A percentile compares a stretch with the other conserved stretches of the same genome.
Conservation (phyloP, 106 monocot species). For the Apostasia ramifera region DNA sequence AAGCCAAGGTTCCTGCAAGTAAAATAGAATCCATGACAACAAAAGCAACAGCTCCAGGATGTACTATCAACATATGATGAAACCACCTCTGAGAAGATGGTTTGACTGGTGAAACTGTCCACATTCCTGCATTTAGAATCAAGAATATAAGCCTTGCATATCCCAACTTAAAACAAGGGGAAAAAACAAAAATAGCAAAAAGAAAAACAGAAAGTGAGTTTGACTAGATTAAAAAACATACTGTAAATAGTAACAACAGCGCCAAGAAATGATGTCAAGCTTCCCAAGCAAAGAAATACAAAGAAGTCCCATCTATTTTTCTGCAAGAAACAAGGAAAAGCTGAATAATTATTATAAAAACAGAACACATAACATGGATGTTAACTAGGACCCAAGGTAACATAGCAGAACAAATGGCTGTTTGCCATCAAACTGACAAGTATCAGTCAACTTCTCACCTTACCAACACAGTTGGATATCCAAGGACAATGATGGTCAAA, state of each 20-base stretch:
- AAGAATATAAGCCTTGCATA: not conserved
- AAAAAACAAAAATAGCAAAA: not conserved
- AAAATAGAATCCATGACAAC: conserved; percentile 47
- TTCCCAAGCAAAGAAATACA: conserved; percentile 63
- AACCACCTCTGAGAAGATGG: conserved; percentile 52
- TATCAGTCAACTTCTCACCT: conserved; percentile 44
- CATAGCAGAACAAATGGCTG: not conserved
- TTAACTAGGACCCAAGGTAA: not conserved
- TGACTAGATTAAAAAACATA: conserved; percentile 22
- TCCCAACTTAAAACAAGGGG: not conserved
- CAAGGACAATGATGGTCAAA: conserved; percentile 97
- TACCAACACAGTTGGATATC: conserved; percentile 96
- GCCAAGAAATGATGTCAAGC: conserved; percentile 42
- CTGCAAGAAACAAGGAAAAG: conserved; percentile 29
- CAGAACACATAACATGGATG: not conserved
- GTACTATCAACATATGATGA: conserved; percentile 38
- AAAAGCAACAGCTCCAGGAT: conserved; percentile 69
- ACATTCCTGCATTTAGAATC: conserved; percentile 50
- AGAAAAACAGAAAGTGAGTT: not conserved
- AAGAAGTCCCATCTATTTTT: conserved; percentile 92
- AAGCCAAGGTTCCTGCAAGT: conserved; percentile 41
- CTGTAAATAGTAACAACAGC: conserved; percentile 49
- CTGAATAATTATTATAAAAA: not conserved
- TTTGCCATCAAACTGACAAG: not conserved
- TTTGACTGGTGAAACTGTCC: conserved; percentile 37